Conservation (phyloP, 2,329 filamentous ascomycete species). For the Pseudonectria foliicola region DNA sequence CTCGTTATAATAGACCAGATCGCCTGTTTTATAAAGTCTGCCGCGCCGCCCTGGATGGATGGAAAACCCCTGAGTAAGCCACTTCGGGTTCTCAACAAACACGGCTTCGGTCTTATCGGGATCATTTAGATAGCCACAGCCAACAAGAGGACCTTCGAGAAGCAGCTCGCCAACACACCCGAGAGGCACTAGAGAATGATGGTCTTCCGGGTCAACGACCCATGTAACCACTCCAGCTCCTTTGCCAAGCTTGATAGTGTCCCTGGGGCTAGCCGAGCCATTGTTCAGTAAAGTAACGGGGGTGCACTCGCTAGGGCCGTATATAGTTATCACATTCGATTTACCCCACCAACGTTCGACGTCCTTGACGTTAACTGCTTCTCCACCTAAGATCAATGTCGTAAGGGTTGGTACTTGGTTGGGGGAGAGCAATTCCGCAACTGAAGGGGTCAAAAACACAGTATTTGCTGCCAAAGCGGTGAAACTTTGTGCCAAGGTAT, state of each 20-base stretch:
- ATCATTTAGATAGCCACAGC: conserved; percentile 40
- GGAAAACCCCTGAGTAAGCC: conserved; percentile 17
- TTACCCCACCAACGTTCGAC: conserved; percentile 2
- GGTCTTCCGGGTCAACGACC: conserved; percentile 18
- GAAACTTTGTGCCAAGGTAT: conserved; percentile 2
- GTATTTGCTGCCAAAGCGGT: neutral
- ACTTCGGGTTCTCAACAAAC: conserved; percentile 29
- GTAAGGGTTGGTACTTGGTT: conserved; percentile 2
- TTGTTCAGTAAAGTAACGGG: conserved; percentile 3
- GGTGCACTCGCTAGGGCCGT: conserved; percentile 7
- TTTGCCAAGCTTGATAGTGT: conserved; percentile 1
- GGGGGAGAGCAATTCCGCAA: conserved; percentile 2
- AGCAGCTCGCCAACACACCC: conserved; percentile 37
- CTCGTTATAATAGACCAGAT: conserved; percentile 34
- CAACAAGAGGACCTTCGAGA: conserved; percentile 38
- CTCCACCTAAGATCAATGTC: conserved; percentile 6
- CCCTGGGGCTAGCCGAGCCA: neutral
- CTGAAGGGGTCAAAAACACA: conserved; percentile 6
- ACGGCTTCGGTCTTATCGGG: conserved; percentile 21
- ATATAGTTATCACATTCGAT: conserved; percentile 2
- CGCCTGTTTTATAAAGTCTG: conserved; percentile 38
- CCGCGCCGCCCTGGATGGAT: conserved; percentile 1
- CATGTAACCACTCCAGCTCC: conserved; percentile 8
- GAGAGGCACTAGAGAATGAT: conserved; percentile 15
- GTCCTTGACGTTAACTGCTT: conserved; percentile 2